Base-by-base conservation (phyloP, 345 rosid genomes). In the Gossypium ekmanianum region DNA sequence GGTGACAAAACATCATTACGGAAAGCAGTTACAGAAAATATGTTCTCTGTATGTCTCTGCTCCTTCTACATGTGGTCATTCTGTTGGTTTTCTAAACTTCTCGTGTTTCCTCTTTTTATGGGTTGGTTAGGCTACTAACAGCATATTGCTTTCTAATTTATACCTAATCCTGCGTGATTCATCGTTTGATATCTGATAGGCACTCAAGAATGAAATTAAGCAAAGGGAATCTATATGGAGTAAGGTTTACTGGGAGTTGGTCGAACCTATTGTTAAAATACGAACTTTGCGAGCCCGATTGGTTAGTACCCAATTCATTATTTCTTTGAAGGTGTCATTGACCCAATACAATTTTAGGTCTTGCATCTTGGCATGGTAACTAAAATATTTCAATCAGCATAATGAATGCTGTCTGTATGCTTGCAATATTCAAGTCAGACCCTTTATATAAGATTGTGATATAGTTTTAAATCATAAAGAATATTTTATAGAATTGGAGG, bases 261-360 rank as follows among this genome's bases (percentile, higher is more conserved):
- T 91, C 77, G 96, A 91, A 83, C 99, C 99, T n/a, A 83, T 84
- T 70, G 74, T 89, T 76, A 91, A 88, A 77, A 88, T 93, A 79
- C 86, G 90, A 79, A 95, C 99, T 34, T 77, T 95, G 83, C 91
- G 94, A 78, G 99, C 98, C 77, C 91, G 98, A 75, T 80, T 93
- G 89, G 98, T 78, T 82, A 85, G 98, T 85, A 67, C 64, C 73
- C 41, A n/a, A 26, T 34, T 59, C 78, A 43, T 17, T 26, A 2
- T 80, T 76, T 73, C 17, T 45, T 16, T 9, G 27, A 71, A 54
- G 55, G 11, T 61, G 50, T 74, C 64, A 47, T 34, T n/a, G 18
- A 17, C 24, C 17, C 54, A 7, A 20, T 22, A 26, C 66, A 44
- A 72, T 11, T 72, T 43, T 16, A 56, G 56, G 18, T 72, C 61